Percentiles rank a stretch among this genome's conserved stretches.
phyloP scores from a whole-genome alignment of 768 basidiomycete genomes.

The Trametopsis cervina region DNA sequence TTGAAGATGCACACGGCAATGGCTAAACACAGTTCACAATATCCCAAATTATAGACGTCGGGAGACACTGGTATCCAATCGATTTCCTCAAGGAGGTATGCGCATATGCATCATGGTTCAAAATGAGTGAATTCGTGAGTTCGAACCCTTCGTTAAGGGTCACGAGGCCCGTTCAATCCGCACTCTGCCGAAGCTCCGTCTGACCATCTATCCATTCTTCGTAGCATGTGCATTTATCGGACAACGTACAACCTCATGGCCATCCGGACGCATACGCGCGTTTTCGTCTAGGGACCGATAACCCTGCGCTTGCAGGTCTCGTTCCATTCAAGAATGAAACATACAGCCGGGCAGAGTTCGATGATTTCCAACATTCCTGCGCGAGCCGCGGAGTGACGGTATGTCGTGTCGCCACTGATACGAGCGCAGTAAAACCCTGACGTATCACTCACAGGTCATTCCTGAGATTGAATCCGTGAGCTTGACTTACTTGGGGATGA shows the following conservation, averaged over 20 bases:
- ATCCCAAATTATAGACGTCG: slow-evolving; percentile 19
- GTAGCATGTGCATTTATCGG: slow-evolving; percentile 24
- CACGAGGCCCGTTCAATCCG: not conserved
- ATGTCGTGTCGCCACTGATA: not conserved
- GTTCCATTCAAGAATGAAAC: slow-evolving; percentile 22
- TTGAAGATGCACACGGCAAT: no score
- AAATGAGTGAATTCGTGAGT: slow-evolving; percentile 23
- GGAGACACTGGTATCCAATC: slow-evolving; percentile 22
- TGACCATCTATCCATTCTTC: not conserved
- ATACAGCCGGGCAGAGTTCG: slow-evolving; percentile 20
- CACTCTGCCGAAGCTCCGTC: not conserved
- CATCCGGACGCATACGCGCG: slow-evolving; percentile 21
- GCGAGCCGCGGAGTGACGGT: slow-evolving; percentile 23
- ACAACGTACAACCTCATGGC: slow-evolving; percentile 17
- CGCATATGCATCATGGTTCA: slow-evolving; percentile 22
- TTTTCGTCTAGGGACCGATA: slow-evolving; percentile 19
- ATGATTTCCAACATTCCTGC: slow-evolving; percentile 19
- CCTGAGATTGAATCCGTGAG: slow-evolving; percentile 22
- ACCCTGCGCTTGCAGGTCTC: slow-evolving; percentile 18
- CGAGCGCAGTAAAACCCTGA: not conserved
- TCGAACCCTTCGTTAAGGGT: not conserved
- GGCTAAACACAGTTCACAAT: not conserved
- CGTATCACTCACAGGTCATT: slow-evolving; percentile 11
- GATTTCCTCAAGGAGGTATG: slow-evolving; percentile 20
- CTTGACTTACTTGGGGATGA: not conserved